Evolutionary conservation across 345 rosid species (phyloP).

Genomic region (Punica granatum): DNA sequence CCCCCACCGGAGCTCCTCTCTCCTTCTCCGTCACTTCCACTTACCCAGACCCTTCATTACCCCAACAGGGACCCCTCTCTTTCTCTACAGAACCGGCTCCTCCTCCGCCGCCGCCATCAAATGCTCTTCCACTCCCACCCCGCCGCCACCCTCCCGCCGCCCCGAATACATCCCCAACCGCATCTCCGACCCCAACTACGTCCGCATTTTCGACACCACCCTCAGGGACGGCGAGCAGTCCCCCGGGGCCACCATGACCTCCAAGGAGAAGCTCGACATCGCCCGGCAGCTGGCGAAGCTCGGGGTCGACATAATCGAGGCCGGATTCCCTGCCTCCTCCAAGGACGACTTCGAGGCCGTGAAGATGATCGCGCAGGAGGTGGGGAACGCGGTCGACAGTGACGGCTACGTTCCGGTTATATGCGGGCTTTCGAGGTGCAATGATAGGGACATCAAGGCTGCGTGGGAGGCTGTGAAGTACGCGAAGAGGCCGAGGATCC

Average conservation of each 20-base stretch:
- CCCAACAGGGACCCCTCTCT: neutral
- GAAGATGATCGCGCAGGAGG: constrained; percentile 53
- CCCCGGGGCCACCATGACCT: constrained; percentile 90
- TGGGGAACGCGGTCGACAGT: constrained; percentile 57
- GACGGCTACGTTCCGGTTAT: constrained; percentile 83
- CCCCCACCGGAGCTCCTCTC: neutral
- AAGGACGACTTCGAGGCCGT: constrained; percentile 92
- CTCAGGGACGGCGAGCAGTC: constrained; percentile 99
- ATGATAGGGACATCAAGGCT: constrained; percentile 56
- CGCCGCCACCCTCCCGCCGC: constrained; percentile 19
- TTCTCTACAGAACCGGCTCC: neutral
- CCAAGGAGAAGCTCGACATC: constrained; percentile 81
- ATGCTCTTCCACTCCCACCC: constrained; percentile 8
- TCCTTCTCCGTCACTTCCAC: neutral
- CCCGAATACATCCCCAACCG: constrained; percentile 66
- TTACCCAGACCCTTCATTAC: neutral
- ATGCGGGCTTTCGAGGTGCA: constrained; percentile 87
- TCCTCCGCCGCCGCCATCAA: constrained; percentile 2
- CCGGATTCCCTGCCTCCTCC: constrained; percentile 89
- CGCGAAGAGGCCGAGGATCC: constrained; percentile 78
- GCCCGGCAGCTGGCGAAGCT: constrained; percentile 84
- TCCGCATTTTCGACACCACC: constrained; percentile 88
- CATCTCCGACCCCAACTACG: constrained; percentile 65
- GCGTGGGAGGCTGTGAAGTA: constrained; percentile 92
- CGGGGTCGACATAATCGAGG: constrained; percentile 89